Evolutionary conservation across 2,329 filamentous ascomycete species (phyloP), one percentile per base, ranked within the genome.

Genomic region (Scytalidium sp.): DNA sequence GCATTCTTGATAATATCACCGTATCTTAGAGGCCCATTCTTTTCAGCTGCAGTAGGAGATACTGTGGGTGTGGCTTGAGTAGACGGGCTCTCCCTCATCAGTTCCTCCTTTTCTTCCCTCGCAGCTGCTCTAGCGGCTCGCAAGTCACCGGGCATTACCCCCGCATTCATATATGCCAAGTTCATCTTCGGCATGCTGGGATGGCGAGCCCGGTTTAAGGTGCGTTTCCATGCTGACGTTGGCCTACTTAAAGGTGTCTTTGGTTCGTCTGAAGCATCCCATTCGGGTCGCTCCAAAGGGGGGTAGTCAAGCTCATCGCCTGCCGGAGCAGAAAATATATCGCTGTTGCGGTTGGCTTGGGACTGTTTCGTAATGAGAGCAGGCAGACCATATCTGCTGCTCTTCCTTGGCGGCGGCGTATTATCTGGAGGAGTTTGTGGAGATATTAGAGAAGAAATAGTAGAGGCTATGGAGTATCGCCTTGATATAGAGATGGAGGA

Each of bases 221-320:
- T 56, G 20, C 52, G 54, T 45, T 58, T 60, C 50, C 57, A 58
- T 2, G 51, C 51, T 29, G 46, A 43, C 9, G 57, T 52, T 23
- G 56, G 50, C 21, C 46, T 46, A 29, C 49, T 50, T 4, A 51
- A 58, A 1, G 58, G 56, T 11, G 60, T 62, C 21, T 57, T 59
- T 9, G 60, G 57, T 5, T 55, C 5, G 4, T 36, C 32, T 15
- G 17, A 7, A n/a, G 8, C 4, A 36, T 36, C 32, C 32, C 32
- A 36, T 36, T 36, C 32, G 13, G 32, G 32, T 36, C n/a, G n/a
- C n/a, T 15, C 15, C 13, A 36, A n/a, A 36, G 25, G 25, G 13
- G 32, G 32, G 15, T 36, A 36, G 13, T n/a, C 15, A 15, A 10
- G 13, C 11, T 42, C 32, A 22, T 27, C 17, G 29, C 8, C 23